Conservation (phyloP, 2,329 filamentous ascomycete species). For the Tympanopsis confertula region DNA sequence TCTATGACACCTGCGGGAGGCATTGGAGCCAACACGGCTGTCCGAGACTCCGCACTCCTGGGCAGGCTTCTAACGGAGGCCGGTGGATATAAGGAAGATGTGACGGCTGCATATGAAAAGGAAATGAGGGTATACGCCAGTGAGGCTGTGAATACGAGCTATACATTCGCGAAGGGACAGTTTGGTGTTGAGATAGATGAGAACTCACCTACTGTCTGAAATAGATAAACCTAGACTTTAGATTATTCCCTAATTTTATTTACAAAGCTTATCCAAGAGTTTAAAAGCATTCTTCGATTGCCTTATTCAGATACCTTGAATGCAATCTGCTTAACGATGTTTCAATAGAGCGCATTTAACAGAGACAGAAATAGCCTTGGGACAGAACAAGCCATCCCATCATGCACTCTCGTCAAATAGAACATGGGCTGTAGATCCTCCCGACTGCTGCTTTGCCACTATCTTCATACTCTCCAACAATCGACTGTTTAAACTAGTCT, state of each 20-base stretch:
- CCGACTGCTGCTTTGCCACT: too few species aligned
- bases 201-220: constrained; percentile 7
- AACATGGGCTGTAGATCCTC: too few species aligned
- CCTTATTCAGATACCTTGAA: too few species aligned
- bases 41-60: constrained; percentile 40
- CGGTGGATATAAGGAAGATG: constrained; percentile 38
- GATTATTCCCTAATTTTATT: too few species aligned
- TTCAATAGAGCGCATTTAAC: too few species aligned
- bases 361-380: too few species aligned
- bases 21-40: constrained; percentile 43
- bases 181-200: constrained; percentile 37
- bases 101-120: constrained; percentile 44
- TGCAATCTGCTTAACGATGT: too few species aligned
- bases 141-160: constrained; percentile 42
- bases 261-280: too few species aligned
- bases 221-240: too few species aligned
- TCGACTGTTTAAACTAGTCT: constrained; percentile 43
- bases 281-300: too few species aligned
- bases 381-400: too few species aligned
- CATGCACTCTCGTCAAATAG: too few species aligned
- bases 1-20: constrained; percentile 46
- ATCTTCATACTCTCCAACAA: constrained; percentile 70
- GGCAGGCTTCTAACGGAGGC: constrained; percentile 37
- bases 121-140: constrained; percentile 50
- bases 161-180: constrained; percentile 25